These are phyloP conservation scores for Globisporangium barbulae DNA, from an alignment of 352 stramenopile species.

Conservation along the genomic window DNA sequence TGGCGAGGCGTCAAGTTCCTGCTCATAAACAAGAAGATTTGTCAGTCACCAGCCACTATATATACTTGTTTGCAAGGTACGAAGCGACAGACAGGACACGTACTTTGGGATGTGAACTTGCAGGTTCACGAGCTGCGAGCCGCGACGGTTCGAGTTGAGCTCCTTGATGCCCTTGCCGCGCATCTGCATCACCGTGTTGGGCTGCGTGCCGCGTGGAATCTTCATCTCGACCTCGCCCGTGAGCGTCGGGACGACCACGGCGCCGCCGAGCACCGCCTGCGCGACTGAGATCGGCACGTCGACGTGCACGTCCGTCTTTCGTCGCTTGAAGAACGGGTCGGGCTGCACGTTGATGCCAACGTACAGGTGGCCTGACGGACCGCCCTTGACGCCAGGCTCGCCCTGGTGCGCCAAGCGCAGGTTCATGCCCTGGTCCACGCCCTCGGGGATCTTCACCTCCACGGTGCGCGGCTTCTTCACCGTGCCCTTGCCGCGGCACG, in stretches of 20 bases:
- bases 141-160: conserved; percentile 89
- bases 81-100: conserved; percentile 17
- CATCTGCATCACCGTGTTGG: conserved; percentile 95
- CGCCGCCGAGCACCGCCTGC: conserved; percentile 92
- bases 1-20: conserved; percentile 91
- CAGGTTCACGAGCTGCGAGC: conserved; percentile 97
- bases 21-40: conserved; percentile 2
- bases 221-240: conserved; percentile 97
- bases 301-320: conserved; percentile 93
- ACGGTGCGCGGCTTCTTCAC: conserved; percentile 92
- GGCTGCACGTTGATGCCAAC: conserved; percentile 92
- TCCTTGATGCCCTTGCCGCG: conserved; percentile 95
- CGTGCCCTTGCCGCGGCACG: conserved; percentile 72
- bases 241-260: conserved; percentile 96
- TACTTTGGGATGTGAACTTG: conserved; percentile 95
- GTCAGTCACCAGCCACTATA: not conserved
- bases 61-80: not conserved
- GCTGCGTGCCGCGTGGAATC: conserved; percentile 93
- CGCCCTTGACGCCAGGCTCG: conserved; percentile 79
- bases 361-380: conserved; percentile 91
- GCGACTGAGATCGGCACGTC: conserved; percentile 93
- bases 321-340: conserved; percentile 95
- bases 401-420: conserved; percentile 92
- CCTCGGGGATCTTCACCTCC: conserved; percentile 92
- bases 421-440: conserved; percentile 96